Conservation (phyloP, 176 grass and related monocot genomes). For the Bothriochloa decipiens region DNA sequence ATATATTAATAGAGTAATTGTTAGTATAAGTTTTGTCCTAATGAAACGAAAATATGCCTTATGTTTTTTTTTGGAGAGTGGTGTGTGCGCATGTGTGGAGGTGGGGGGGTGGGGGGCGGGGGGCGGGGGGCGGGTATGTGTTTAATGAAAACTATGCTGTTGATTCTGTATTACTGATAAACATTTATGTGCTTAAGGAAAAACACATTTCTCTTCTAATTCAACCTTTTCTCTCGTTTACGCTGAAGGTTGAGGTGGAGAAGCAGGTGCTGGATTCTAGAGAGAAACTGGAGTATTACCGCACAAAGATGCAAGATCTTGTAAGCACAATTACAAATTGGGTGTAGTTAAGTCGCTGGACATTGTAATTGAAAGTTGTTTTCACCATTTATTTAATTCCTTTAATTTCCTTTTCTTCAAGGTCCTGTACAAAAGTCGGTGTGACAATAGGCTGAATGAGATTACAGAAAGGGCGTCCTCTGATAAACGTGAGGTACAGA, state of each 20-base stretch:
- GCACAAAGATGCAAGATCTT: conserved; percentile 98
- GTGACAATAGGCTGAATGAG: conserved; percentile 97
- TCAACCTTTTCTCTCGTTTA: conserved; percentile 4
- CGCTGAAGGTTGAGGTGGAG: conserved; percentile 77
- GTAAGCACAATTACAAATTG: conserved; percentile 56
- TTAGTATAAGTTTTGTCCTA: not conserved
- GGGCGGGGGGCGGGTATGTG: no score
- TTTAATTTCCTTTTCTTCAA: conserved; percentile 48
- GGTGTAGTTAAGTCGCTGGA: conserved; percentile 2
- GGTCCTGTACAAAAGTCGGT: conserved; percentile 98
- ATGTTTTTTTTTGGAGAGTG: not conserved
- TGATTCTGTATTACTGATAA: not conserved
- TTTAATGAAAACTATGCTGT: conserved; percentile 22
- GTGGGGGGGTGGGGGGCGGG: no score
- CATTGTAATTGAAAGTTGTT: not conserved
- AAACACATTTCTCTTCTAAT: not conserved
- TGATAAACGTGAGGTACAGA: conserved; percentile 90
- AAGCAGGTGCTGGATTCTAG: conserved; percentile 91
- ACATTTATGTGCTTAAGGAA: conserved; percentile 5
- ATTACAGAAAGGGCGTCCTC: conserved; percentile 95
- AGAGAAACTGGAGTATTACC: conserved; percentile 94
- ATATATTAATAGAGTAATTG: not conserved
- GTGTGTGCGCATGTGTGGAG: no score
- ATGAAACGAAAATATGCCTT: not conserved
- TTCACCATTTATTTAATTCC: conserved; percentile 15